Percentiles rank a stretch among this genome's conserved stretches.
Conservation (phyloP, 805 yeast species). For the Nakazawaea populi region DNA sequence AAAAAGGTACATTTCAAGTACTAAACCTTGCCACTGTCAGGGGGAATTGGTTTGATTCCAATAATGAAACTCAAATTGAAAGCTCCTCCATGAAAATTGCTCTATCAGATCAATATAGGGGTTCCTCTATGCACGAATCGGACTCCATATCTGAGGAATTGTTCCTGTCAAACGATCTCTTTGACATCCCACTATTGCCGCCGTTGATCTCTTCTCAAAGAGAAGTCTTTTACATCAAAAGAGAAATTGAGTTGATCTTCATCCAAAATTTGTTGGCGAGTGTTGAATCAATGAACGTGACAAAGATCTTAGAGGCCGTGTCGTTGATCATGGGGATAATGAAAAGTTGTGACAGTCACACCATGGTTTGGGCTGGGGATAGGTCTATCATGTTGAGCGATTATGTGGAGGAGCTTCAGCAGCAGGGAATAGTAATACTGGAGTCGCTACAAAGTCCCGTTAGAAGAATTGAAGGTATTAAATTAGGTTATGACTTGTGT, state of each 20-base stretch:
- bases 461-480: neutral
- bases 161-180: neutral
- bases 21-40: neutral
- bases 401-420: neutral
- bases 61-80: neutral
- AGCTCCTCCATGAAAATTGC: neutral
- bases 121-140: neutral
- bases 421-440: neutral
- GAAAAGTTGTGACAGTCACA: slow-evolving; percentile 4
- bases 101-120: neutral
- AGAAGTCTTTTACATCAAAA: slow-evolving; percentile 6
- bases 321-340: slow-evolving; percentile 8
- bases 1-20: neutral
- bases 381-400: neutral
- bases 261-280: neutral
- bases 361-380: neutral
- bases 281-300: neutral
- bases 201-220: slow-evolving; percentile 9
- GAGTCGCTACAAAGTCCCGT: neutral
- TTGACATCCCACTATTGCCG: slow-evolving; percentile 5
- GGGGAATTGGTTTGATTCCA: neutral
- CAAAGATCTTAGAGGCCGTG: neutral
- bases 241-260: slow-evolving; percentile 10
- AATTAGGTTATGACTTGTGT: neutral
- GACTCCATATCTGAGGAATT: neutral